Base-by-base conservation (phyloP, 2,329 filamentous ascomycete species). In the Alternaria sp. region DNA sequence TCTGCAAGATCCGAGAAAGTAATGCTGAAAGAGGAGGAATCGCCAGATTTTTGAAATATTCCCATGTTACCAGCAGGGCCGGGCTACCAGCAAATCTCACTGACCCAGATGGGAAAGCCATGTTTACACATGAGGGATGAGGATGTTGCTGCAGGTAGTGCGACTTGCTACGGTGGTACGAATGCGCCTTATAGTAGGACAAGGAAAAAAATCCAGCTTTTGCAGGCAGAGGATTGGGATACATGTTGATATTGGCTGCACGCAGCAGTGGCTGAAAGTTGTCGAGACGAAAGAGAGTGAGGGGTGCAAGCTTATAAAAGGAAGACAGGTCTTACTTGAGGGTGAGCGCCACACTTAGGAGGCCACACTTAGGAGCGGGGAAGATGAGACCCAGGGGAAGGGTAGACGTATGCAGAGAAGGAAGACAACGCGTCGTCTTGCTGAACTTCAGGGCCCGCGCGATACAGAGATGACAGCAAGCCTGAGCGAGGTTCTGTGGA, bases 41-140 rank as follows among this genome's bases (percentile, higher is more conserved):
- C 28, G 61, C 67, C 65, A 62, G 69, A 68, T 67, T 78, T 74
- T 79, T 79, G 71, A 79, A 76, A 63, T 67, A 68, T 63, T 62
- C 68, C 64, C 60, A 72, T 60, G 58, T 69, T 68, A 64, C 61
- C 71, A 72, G 72, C 70, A 77, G 75, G 72, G 73, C 65, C 73
- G 70, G 71, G 71, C 71, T 71, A 74, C 69, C 69, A 69, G 65
- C 55, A 56, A 63, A 67, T 55, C 68, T 67, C 57, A 28, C 55
- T 67, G 70, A 67, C 58, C 63, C 65, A 63, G 63, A 65, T 57
- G 63, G 65, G 53, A 67, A 67, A 75, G 73, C 75, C 74, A 75
- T 74, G 66, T 58, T 67, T 67, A 68, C 72, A 68, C 49, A 71
- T 74, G 67, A 58, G 69, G 72, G 71, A 75, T 74, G 63, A 68